A percentile compares a stretch with the other conserved stretches of the same genome.
Evolutionary conservation across 768 basidiomycete genomes (phyloP).

Genomic region (Leccinum fibrillosum): DNA sequence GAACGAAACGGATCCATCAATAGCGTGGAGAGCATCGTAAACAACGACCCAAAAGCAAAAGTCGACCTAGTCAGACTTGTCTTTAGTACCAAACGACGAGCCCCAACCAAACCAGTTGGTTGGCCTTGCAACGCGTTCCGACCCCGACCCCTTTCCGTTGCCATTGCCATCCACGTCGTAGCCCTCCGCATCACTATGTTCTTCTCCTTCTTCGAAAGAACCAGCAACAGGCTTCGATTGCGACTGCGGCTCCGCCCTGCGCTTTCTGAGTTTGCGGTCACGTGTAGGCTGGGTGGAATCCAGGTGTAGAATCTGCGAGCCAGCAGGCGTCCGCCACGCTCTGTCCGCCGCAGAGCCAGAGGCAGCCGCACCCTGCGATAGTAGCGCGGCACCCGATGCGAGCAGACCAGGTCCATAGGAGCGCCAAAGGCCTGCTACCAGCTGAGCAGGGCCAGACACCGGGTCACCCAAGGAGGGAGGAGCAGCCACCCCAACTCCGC

Average conservation of each 20-base stretch:
- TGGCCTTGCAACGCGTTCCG: conserved; percentile 27
- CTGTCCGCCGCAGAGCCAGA: conserved; percentile 31
- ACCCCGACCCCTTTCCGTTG: conserved; percentile 14
- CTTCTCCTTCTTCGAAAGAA: conserved; percentile 52
- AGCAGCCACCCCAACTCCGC: conserved; percentile 27
- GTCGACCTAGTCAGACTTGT: conserved; percentile 20
- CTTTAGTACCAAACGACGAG: conserved; percentile 14
- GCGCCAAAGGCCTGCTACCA: conserved; percentile 69
- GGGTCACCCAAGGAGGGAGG: conserved; percentile 51
- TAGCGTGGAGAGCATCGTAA: neutral
- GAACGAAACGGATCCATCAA: neutral
- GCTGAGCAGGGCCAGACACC: conserved; percentile 60
- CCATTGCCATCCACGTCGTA: conserved; percentile 40
- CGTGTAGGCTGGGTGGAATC: conserved; percentile 31
- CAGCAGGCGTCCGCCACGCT: conserved; percentile 28
- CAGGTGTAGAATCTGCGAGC: conserved; percentile 29
- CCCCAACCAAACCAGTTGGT: conserved; percentile 36
- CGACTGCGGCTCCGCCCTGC: conserved; percentile 46
- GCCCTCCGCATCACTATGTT: conserved; percentile 68
- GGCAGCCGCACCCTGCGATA: conserved; percentile 49
- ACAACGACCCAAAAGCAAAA: neutral
- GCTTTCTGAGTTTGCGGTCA: conserved; percentile 44
- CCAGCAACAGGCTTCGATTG: conserved; percentile 32
- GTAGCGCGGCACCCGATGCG: conserved; percentile 61
- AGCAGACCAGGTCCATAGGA: conserved; percentile 73